Base-by-base conservation (phyloP, 2,329 filamentous ascomycete genomes). In the Alternaria sp. region DNA sequence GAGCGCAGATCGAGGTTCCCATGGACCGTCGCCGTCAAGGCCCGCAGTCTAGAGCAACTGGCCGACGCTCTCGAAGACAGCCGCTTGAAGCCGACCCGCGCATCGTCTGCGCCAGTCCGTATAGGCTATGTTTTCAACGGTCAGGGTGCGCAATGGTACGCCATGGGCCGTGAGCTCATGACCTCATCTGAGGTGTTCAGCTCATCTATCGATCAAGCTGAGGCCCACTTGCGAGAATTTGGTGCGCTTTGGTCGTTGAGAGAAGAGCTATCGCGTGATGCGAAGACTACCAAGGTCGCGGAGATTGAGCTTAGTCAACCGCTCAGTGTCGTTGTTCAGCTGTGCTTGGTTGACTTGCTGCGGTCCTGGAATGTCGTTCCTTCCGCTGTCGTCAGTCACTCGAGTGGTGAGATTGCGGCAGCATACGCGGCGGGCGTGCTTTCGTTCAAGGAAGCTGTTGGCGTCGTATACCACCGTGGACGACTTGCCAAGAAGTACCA, bases 341-440 rank as follows among this genome's bases (percentile, higher is more conserved):
- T 75, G 0, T 64, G 54, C 1, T 54, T 75, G 2, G 26, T 68
- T 1, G 52, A 65, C 8, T 43, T 74, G 7, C 65, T 75, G 4
- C 15, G 13, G 1, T 26, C 36, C 1, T 71, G 65, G 61, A 57
- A 56, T 3, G 56, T 74, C 10, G 13, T 15, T 8, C 65, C 66
- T 1, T 10, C 30, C 0, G 50, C 57, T 5, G 64, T 68, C 9
- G 65, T 66, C 17, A 71, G 73, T 7, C 73, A 75, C 26, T 75
- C 74, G 3, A 65, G 64, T 11, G 74, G 74, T 5, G 74, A 77
- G 44, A 75, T 76, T 4, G 74, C 66, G 5, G 74, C 74, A 13
- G 69, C 73, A 2, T 66, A 50, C 15, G 75, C 74, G 6, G 75
- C 70, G 32, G 77, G 71, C 11, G 69, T 17, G 47, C 21, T 62